Percentiles rank a stretch among this genome's conserved stretches.
Conservation (phyloP, 2,329 filamentous ascomycete genomes). For the Pseudopithomyces chartarum region DNA sequence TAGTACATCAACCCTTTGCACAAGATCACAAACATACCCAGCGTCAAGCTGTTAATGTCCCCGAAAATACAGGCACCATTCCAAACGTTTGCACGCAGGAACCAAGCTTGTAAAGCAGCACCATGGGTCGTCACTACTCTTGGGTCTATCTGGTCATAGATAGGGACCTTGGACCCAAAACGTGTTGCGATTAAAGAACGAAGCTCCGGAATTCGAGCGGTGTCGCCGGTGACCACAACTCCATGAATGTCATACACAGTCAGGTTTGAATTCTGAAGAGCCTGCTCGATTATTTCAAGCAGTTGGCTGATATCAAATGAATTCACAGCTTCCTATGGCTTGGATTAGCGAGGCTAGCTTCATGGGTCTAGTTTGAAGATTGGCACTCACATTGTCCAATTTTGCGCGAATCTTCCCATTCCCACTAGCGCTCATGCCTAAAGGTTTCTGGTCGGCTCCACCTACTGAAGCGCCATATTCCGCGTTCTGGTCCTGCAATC, state of each 20-base stretch:
- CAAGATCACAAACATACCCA: neutral
- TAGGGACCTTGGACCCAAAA: conserved; percentile 97
- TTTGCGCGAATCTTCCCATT: neutral
- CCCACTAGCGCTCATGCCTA: neutral
- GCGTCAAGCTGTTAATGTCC: neutral
- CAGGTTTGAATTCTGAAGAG: conserved; percentile 96
- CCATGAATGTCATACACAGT: conserved; percentile 95
- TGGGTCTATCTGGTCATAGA: conserved; percentile 86
- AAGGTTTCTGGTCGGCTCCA: neutral
- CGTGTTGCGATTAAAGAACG: conserved; percentile 92
- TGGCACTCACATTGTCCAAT: neutral
- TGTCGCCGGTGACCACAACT: conserved; percentile 97
- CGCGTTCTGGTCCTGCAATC: neutral
- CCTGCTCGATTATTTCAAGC: conserved; percentile 39
- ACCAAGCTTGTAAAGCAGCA: conserved; percentile 95
- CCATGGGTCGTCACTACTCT: conserved; percentile 98
- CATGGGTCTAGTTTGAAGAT: neutral
- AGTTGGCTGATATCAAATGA: neutral
- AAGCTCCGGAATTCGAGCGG: conserved; percentile 98
- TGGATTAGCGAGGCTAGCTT: neutral
- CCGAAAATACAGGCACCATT: neutral
- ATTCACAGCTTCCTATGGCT: neutral
- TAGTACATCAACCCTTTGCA: neutral
- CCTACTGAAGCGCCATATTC: neutral
- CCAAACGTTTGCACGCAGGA: conserved; percentile 44